Evolutionary conservation across 352 stramenopile genomes (phyloP), one percentile per base, ranked within the genome.

Genomic region (Pythium phragmiticola): DNA sequence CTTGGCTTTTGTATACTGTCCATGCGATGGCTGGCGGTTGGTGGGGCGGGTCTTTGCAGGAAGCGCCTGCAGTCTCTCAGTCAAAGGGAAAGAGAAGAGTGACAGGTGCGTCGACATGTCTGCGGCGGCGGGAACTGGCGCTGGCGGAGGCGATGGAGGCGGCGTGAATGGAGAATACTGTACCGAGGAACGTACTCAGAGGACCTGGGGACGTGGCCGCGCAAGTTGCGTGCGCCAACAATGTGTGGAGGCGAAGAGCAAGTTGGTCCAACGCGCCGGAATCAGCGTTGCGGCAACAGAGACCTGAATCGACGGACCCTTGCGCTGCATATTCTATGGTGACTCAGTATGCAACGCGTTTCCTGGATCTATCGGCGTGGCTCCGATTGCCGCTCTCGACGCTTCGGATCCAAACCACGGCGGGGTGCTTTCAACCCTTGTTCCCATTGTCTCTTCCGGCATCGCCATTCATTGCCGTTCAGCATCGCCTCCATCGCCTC

Each of bases 41-140:
- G 63, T 60, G 46, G 36, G 46, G 47, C 47, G 37, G 34, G 46
- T 60, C 54, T 63, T 34, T 39, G 56, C 45, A 61, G 56, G 52
- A 56, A 52, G 52, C 54, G 46, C 23, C 48, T 62, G 57, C 63
- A 70, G 64, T 70, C 57, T 62, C 57, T 66, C 64, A 70, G 64
- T 70, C 64, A 70, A 70, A 70, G 57, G 63, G 64, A 70, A 70
- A 70, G 64, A 70, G 64, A 70, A 70, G 57, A 70, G 57, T 70
- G 57, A 70, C 55, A 70, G 64, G 64, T 70, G 64, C 64, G 64
- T 62, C 21, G 28, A 17, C 59, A 55, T 45, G 50, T 6, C 34
- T 23, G 39, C 41, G 51, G 57, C 50, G 60, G 51, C 51, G 42
- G 36, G 39, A 16, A 37, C 12, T n/a, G 19, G 23, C 39, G 26